A percentile compares a stretch with the other conserved stretches of the same genome.
Conservation (phyloP, 1,284 basidiomycete genomes). For the Malassezia psittaci region DNA sequence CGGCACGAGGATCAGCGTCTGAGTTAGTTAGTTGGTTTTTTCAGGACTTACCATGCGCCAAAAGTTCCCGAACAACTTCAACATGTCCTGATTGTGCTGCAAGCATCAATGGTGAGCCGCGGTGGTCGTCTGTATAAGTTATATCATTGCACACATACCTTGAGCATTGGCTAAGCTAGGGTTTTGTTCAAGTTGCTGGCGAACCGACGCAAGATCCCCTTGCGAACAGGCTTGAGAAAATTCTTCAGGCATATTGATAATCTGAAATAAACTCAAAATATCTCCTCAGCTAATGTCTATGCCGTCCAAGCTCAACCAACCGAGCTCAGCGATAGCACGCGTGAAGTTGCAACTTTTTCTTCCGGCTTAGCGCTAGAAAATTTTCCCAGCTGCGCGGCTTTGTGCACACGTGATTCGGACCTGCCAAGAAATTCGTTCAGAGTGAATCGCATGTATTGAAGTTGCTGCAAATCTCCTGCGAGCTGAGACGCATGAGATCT, state of each 20-base stretch:
- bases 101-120: conserved; percentile 25
- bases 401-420: not conserved
- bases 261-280: not conserved
- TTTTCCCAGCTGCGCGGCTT: conserved; percentile 2
- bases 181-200: conserved; percentile 25
- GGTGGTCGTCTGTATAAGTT: conserved; percentile 21
- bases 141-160: not conserved
- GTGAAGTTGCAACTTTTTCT: conserved; percentile 2
- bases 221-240: conserved; percentile 34
- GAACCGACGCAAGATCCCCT: conserved; percentile 31
- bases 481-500: too few species aligned
- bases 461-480: too few species aligned
- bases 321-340: not conserved
- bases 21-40: not conserved
- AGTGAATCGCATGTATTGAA: too few species aligned
- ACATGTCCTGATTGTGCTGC: conserved; percentile 28
- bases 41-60: conserved; percentile 13
- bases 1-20: conserved; percentile 18
- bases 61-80: conserved; percentile 36
- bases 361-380: conserved; percentile 2
- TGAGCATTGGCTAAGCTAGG: conserved; percentile 25
- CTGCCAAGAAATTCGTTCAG: too few species aligned
- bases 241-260: conserved; percentile 24
- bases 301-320: not conserved
- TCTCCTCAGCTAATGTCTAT: not conserved